Evolutionary conservation across 2,329 filamentous ascomycete species (phyloP).

Genomic region (Atkinsonella texensis): DNA sequence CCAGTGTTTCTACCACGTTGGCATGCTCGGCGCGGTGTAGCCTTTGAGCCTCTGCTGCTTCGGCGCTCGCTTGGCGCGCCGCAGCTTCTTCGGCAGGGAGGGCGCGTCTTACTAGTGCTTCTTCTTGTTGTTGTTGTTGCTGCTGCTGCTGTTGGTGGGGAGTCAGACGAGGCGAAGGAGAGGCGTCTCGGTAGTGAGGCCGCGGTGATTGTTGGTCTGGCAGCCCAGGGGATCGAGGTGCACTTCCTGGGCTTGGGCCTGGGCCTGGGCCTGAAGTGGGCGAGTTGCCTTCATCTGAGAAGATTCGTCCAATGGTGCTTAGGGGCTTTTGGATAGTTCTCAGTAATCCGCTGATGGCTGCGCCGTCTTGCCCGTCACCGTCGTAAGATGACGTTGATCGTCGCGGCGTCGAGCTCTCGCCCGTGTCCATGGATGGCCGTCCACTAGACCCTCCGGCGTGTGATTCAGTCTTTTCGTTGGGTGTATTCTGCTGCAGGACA

Average conservation of each 20-base stretch:
- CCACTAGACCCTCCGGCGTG: conserved; percentile 19
- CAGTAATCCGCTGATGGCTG: conserved; percentile 72
- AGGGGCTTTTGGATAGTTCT: conserved; percentile 85
- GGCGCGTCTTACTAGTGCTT: conserved; percentile 23
- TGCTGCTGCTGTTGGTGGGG: conserved; percentile 18
- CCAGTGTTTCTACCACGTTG: conserved; percentile 85
- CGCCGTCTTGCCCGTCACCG: conserved; percentile 52
- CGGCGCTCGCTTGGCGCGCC: conserved; percentile 79
- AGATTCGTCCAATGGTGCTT: conserved; percentile 87
- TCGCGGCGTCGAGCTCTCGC: conserved; percentile 28
- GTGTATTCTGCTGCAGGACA: conserved; percentile 24
- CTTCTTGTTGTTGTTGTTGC: background rate
- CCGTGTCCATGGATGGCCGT: conserved; percentile 30
- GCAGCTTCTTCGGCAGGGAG: conserved; percentile 76
- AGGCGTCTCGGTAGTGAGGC: conserved; percentile 14
- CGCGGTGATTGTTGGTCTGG: conserved; percentile 18
- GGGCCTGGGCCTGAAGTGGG: conserved; percentile 15
- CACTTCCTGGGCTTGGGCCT: conserved; percentile 13
- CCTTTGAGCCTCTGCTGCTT: conserved; percentile 74
- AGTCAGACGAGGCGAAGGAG: conserved; percentile 11
- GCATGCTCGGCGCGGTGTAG: conserved; percentile 76
- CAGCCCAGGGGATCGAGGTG: conserved; percentile 26
- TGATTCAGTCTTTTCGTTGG: conserved; percentile 32
- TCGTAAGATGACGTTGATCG: conserved; percentile 45
- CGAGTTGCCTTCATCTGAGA: conserved; percentile 54